phyloP scores from a whole-genome alignment of 768 basidiomycete species.

The Daedaleopsis sinensis region DNA sequence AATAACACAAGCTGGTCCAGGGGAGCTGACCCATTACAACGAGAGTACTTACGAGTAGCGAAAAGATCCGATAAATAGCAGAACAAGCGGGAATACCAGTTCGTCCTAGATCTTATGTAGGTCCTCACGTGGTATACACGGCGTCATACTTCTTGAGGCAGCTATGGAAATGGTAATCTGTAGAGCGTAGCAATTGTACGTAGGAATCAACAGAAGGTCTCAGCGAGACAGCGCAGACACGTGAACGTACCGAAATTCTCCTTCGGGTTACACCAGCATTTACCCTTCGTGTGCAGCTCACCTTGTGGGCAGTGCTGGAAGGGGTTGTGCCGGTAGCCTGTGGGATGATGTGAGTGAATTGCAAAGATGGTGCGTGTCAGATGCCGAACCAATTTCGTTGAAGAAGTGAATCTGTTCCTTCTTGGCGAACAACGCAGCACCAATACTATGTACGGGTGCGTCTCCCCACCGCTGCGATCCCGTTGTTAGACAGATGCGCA shows the following conservation, averaged over 20 bases:
- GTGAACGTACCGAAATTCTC: constrained; percentile 72
- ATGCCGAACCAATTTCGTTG: constrained; percentile 72
- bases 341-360: background rate
- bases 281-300: constrained; percentile 72
- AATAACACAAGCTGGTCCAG: background rate
- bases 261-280: constrained; percentile 81
- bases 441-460: constrained; percentile 82
- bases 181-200: constrained; percentile 8
- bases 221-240: background rate
- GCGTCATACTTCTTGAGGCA: constrained; percentile 79
- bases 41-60: background rate
- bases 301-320: constrained; percentile 92
- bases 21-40: background rate
- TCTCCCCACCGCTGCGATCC: constrained; percentile 82
- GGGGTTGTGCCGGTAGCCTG: constrained; percentile 83
- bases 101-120: background rate
- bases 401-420: constrained; percentile 96
- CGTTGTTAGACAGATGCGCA: background rate
- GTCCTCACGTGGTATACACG: constrained; percentile 45
- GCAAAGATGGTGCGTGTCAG: background rate
- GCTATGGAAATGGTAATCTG: constrained; percentile 88
- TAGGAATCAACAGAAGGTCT: constrained; percentile 7
- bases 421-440: constrained; percentile 83
- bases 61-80: background rate
- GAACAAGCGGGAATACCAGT: background rate